Evolutionary conservation across 257 asterid species (phyloP), one percentile per base, ranked within the genome.

Genomic region (Plantago ovata): DNA sequence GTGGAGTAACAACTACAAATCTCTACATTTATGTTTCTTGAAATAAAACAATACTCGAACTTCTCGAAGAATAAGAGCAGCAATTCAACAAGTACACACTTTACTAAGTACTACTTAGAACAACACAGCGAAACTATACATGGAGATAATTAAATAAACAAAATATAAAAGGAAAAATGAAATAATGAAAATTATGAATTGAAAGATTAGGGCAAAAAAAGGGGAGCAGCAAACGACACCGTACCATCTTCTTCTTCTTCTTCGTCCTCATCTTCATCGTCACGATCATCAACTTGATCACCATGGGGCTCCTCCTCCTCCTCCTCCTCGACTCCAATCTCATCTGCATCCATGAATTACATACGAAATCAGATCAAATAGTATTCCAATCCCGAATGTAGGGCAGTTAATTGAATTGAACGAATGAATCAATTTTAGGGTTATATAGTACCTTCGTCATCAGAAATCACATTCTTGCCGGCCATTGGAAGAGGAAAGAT

Each of bases 211-310:
- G 54, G 36, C 21, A 32, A 44, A 20, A n/a, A n/a, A n/a, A n/a
- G 3, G 7, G 13, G 18, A 3, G 2, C 51, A 13, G 0, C 22
- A 53, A 10, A 61, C 18, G 20, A 20, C 13, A 53, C 0, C 61
- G 15, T 74, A 86, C 96, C 95, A 22, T 28, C 36, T 8, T 28
- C 36, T 28, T 86, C 95, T 19, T 89, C 97, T 60, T 89, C 97
- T 13, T 78, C 84, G 15, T 87, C 96, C 1, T 88, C 96, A 0
- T 89, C 95, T 1, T 82, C 95, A 10, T 78, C 88, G 23, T 72
- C 84, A 2, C 77, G 79, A 10, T 75, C 83, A 32, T 66, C 84
- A 9, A 53, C 72, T 52, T 46, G 74, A 39, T 77, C 87, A 28
- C 84, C 96, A 15, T 69, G 81, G 5, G 71, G 71, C 65, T 81